Evolutionary conservation across 495 filamentous ascomycete species (phyloP), one percentile per base, ranked within the genome.

Genomic region (Daldinia loculata): DNA sequence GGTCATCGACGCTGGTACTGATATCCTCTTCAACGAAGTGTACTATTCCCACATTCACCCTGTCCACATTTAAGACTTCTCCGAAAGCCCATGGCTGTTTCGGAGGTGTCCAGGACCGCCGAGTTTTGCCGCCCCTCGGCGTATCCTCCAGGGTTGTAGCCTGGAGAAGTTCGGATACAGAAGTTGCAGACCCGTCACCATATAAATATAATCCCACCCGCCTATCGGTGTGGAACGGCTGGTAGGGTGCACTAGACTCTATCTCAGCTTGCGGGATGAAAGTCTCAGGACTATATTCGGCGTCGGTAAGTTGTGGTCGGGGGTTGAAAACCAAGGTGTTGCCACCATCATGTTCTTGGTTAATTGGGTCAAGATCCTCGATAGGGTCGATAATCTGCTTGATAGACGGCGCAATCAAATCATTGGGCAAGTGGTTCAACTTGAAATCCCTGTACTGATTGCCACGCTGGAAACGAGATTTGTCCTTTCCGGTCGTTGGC

Each of bases 261-360:
- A 97, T 95, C 81, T 98, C 94, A 2, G 93, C 92, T 70, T 93
- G 90, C 4, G 93, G 93, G 56, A 97, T 88, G n/a, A 84, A 83
- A 3, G 83, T 82, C 55, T 85, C 84, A 7, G 80, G 77, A 53
- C 78, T 72, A 38, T 78, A 72, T 66, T 81, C 72, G 36, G 77
- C 62, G 36, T 72, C 55, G 53, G 67, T 63, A 30, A 71, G 56
- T 22, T 78, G 75, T 14, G 72, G 72, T 50, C 71, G 74, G 41
- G 76, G 74, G 29, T 83, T 72, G 38, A 83, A 77, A 17, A 82
- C 74, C 74, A 84, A 56, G 11, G 82, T 83, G 61, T 82, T 82
- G 32, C 77, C 78, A 4, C 71, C 79, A 9, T 84, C 83, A 24
- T 83, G 57, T 24, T 85, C 82, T 45, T 76, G 78, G 50, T 81